Conservation (phyloP, 768 basidiomycete species). For the Trametes cubensis region DNA sequence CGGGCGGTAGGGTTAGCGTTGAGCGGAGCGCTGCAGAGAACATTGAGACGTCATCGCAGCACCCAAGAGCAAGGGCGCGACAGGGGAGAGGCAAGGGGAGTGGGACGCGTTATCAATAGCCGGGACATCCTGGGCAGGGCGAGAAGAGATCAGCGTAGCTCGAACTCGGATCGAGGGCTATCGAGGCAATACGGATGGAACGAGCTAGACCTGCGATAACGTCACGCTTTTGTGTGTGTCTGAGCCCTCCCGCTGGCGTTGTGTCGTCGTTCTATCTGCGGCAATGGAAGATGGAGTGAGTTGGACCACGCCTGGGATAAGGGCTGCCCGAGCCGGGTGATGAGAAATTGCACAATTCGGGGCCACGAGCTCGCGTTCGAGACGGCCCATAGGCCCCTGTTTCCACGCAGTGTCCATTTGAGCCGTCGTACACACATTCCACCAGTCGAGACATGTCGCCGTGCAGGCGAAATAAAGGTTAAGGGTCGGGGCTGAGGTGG, state of each 20-base stretch:
- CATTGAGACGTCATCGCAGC: constrained; percentile 8
- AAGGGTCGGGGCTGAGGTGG: neutral
- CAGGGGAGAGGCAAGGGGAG: neutral
- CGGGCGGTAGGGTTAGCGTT: neutral
- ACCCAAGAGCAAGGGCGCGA: neutral
- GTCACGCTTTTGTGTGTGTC: neutral
- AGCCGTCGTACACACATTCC: too few relatives aligned
- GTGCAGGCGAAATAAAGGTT: neutral
- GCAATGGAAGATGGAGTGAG: constrained; percentile 16
- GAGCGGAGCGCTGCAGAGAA: neutral
- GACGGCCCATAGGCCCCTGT: neutral
- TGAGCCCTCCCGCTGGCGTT: neutral
- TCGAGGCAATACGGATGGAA: constrained; percentile 11
- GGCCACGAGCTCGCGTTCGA: neutral
- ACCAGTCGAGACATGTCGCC: neutral
- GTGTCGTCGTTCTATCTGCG: neutral
- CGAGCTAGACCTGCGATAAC: constrained; percentile 14
- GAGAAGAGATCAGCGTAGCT: constrained; percentile 21
- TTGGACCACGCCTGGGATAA: constrained; percentile 4
- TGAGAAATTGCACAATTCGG: constrained; percentile 7
- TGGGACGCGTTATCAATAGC: constrained; percentile 6
- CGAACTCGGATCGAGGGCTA: constrained; percentile 15
- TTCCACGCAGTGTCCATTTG: neutral
- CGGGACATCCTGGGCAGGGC: constrained; percentile 15
- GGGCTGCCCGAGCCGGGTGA: neutral